A percentile compares a stretch with the other conserved stretches of the same genome.
Evolutionary conservation across 2,329 filamentous ascomycete species (phyloP).

Genomic region (Macrophomina tecta): DNA sequence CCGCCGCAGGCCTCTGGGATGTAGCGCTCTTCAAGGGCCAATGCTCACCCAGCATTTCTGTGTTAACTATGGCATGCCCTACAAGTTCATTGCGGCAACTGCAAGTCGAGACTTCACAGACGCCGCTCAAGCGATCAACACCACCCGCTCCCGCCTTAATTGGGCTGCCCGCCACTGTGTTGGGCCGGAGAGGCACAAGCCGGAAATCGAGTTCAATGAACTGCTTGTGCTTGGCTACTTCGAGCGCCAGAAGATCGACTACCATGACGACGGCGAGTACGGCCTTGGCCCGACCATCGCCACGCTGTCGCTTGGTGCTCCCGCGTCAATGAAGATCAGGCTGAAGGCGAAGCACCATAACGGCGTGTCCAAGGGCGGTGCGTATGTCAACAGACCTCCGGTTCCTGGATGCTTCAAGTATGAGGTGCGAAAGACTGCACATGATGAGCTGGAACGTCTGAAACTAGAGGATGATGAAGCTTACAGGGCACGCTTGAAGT

Average conservation of each 20-base stretch:
- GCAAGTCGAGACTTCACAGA: slow-evolving; percentile 35
- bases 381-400: slow-evolving; percentile 41
- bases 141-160: slow-evolving; percentile 59
- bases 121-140: slow-evolving; percentile 52
- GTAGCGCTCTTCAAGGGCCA: slow-evolving; percentile 46
- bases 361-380: slow-evolving; percentile 42
- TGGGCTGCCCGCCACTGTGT: slow-evolving; percentile 60
- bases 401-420: slow-evolving; percentile 42
- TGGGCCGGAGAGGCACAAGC: slow-evolving; percentile 30
- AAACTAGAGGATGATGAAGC: slow-evolving; percentile 31
- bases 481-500: slow-evolving; percentile 39
- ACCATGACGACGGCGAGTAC: slow-evolving; percentile 70
- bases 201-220: slow-evolving; percentile 64
- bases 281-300: slow-evolving; percentile 68
- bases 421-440: slow-evolving; percentile 41
- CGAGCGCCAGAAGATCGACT: slow-evolving; percentile 63
- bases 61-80: slow-evolving; percentile 67
- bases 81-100: slow-evolving; percentile 68
- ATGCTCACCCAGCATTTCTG: slow-evolving; percentile 59
- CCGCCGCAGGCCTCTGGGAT: slow-evolving; percentile 30
- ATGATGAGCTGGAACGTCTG: slow-evolving; percentile 38
- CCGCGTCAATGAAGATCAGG: slow-evolving; percentile 64
- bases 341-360: slow-evolving; percentile 59
- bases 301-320: slow-evolving; percentile 65
- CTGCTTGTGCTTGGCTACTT: slow-evolving; percentile 68